Conservation (phyloP, 257 asterid genomes). For the Anisodus acutangulus region DNA sequence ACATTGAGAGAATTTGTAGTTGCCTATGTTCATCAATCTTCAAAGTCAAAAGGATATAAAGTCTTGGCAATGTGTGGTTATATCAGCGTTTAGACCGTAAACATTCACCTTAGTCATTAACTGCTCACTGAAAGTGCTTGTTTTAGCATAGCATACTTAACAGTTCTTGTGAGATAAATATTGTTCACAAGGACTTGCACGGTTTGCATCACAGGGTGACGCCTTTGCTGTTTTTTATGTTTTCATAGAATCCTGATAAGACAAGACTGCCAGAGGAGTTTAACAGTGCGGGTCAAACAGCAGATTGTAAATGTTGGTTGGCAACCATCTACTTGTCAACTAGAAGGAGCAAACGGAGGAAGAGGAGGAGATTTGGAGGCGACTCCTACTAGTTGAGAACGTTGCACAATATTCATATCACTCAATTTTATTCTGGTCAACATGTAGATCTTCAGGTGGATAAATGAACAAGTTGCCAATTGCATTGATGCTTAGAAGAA, state of each 20-base stretch:
- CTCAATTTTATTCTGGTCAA: background rate
- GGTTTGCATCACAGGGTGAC: background rate
- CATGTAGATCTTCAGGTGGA: background rate
- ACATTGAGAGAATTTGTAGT: background rate
- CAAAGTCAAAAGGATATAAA: background rate
- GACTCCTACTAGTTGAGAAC: background rate
- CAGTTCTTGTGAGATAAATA: background rate
- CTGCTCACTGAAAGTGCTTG: background rate
- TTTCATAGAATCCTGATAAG: background rate
- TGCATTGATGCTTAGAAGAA: background rate
- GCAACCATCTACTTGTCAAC: background rate
- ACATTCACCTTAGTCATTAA: background rate
- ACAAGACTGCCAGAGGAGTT: background rate
- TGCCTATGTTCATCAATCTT: background rate
- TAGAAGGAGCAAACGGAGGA: background rate
- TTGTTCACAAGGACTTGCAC: background rate
- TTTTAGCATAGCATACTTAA: background rate
- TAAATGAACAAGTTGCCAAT: background rate
- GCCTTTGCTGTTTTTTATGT: background rate
- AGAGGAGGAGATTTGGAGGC: background rate
- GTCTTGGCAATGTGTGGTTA: background rate
- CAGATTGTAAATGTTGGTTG: background rate
- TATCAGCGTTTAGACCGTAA: background rate
- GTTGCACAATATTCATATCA: background rate
- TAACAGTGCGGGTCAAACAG: background rate